A percentile compares a stretch with the other conserved stretches of the same genome.
phyloP scores from a whole-genome alignment of 805 yeast genomes.

The Zygosaccharomyces kombuchaensis region DNA sequence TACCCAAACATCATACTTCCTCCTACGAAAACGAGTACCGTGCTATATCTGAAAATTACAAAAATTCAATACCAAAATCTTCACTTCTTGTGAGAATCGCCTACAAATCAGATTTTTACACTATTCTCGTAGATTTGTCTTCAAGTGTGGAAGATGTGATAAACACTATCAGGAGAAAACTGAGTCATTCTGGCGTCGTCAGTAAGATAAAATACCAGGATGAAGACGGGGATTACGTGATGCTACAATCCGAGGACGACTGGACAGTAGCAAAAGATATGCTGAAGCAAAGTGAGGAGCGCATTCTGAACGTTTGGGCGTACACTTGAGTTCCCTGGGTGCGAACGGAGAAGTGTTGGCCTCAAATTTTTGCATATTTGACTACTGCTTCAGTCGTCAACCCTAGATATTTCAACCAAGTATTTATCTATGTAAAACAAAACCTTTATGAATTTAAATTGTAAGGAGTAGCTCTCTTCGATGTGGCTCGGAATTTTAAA shows the following conservation, averaged over 20 bases:
- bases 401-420: background rate
- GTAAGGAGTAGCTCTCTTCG: background rate
- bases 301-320: constrained; percentile 43
- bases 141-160: constrained; percentile 50
- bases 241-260: constrained; percentile 81
- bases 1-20: constrained; percentile 24
- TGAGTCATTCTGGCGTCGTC: constrained; percentile 48
- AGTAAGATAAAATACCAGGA: constrained; percentile 73
- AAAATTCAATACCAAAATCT: constrained; percentile 37
- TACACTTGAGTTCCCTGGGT: constrained; percentile 21
- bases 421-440: background rate
- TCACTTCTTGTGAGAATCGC: constrained; percentile 40
- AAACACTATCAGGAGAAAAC: constrained; percentile 53
- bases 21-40: constrained; percentile 35
- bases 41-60: constrained; percentile 40
- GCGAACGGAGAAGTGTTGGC: background rate
- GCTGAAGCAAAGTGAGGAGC: constrained; percentile 49
- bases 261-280: constrained; percentile 80
- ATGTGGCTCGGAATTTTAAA: background rate
- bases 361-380: background rate
- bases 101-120: constrained; percentile 51
- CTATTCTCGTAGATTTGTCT: constrained; percentile 56
- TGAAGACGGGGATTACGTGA: constrained; percentile 92
- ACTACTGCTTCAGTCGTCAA: background rate
- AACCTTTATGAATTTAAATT: background rate